Conservation (phyloP, 208 protist genomes). For the Leishmania mexicana region DNA sequence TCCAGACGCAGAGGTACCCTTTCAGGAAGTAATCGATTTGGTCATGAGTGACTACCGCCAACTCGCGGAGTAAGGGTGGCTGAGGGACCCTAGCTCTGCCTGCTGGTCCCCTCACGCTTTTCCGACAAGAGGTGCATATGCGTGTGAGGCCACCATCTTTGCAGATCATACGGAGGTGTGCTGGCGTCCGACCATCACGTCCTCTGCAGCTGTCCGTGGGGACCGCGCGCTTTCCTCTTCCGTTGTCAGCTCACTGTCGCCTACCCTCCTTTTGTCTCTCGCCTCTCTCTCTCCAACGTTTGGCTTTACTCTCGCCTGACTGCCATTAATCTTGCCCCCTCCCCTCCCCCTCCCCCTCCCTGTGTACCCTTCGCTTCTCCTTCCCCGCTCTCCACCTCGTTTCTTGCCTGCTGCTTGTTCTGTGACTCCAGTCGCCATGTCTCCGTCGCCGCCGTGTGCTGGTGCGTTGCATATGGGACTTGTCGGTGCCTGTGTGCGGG, state of each 20-base stretch:
- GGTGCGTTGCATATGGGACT: not conserved
- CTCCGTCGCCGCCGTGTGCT: not conserved
- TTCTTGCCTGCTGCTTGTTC: not conserved
- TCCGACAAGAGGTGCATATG: not conserved
- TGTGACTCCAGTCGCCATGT: not conserved
- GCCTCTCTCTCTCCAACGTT: conserved; percentile 10
- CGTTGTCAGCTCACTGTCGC: not conserved
- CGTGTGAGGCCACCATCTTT: not conserved
- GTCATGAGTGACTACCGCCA: conserved; percentile 13
- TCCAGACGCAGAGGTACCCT: conserved; percentile 8
- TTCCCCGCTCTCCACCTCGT: not conserved
- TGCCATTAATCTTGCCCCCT: not conserved
- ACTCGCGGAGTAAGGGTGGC: conserved; percentile 4
- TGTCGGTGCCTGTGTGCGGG: not conserved
- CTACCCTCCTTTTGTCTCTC: not conserved
- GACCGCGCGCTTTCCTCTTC: not conserved
- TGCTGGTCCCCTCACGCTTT: not conserved
- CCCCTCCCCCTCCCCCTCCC: not conserved
- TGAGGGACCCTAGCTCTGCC: not conserved
- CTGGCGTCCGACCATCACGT: not conserved
- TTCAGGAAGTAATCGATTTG: conserved; percentile 8
- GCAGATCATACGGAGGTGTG: not conserved
- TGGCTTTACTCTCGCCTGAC: not conserved
- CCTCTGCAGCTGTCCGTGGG: too few species aligned
- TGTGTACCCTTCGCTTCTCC: not conserved